Base-by-base conservation (phyloP, 176 grass and related monocot species). In the Eragrostis nindensis region DNA sequence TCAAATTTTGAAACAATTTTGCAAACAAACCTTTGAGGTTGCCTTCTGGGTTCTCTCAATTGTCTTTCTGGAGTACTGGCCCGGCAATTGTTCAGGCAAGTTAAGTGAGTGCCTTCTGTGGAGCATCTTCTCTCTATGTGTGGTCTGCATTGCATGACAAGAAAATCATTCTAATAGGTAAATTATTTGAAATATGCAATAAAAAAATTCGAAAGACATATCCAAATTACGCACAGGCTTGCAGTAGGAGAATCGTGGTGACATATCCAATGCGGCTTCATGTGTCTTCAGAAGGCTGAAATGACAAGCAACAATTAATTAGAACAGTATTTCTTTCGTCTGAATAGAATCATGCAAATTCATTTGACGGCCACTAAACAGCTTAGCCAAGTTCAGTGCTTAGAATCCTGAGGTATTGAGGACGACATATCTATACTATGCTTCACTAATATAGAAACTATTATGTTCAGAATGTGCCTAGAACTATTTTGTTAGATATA, bases 241-340 rank as follows among this genome's bases (percentile, higher is more conserved):
- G 71, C 89, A 94, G 21, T 89, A 80, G 32, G 89, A 94, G 70
- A 89, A 86, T 65, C 83, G 57, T 26, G 92, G 92, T 15, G 89
- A 94, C 59, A 91, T 84, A 42, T 91, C 89, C 70, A 81, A 36
- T 66, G 78, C 69, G 7, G 44, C 85, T 81, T 81, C 89, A 22
- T 84, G 66, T 39, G 70, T 75, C 74, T 68, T 88, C 48, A 80
- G 48, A 76, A 80, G 73, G 36, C 92, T 94, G 38, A 59, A 75
- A 80, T 83, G 62, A 7, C 16, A 64, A 68, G 8, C n/a, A 70
- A 38, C 21, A 80, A 41, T 53, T 47, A 26, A 42, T 77, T 29
- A 80, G 22, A 56, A 64, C 46, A 69, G 9, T 27, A 44, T 11
- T 40, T 36, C 32, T 49, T 38, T 22, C 22, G 25, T 68, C 44